phyloP scores from a whole-genome alignment of 257 asterid species.

The Nicotiana benthamiana region DNA sequence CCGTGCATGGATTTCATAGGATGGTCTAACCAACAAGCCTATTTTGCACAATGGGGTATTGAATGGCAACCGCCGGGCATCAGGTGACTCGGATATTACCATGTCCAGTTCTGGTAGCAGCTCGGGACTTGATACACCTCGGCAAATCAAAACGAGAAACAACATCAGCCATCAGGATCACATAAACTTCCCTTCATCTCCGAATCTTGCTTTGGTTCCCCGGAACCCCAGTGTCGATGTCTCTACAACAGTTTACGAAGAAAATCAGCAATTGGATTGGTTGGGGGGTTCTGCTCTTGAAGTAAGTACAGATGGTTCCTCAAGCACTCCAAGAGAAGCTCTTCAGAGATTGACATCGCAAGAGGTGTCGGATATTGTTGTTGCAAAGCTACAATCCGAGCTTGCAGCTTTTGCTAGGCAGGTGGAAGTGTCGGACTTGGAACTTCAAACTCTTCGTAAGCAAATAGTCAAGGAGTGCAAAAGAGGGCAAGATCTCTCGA shows the following conservation, averaged over 20 bases:
- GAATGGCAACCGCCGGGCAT: slow-evolving; percentile 25
- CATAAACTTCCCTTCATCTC: slow-evolving; percentile 21
- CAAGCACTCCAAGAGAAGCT: slow-evolving; percentile 58
- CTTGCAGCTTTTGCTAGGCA: slow-evolving; percentile 60
- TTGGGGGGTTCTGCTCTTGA: slow-evolving; percentile 49
- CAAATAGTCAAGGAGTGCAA: slow-evolving; percentile 87
- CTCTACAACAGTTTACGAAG: slow-evolving; percentile 20
- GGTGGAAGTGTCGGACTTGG: slow-evolving; percentile 80
- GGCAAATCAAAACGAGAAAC: slow-evolving; percentile 34
- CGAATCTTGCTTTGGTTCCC: slow-evolving; percentile 5
- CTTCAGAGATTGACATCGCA: slow-evolving; percentile 27
- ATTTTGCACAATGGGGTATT: neutral
- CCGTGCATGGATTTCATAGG: neutral
- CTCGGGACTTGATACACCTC: slow-evolving; percentile 54
- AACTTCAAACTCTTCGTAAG: slow-evolving; percentile 89
- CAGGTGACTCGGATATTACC: slow-evolving; percentile 88
- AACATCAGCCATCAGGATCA: slow-evolving; percentile 21
- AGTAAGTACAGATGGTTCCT: slow-evolving; percentile 62
- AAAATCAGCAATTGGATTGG: slow-evolving; percentile 50
- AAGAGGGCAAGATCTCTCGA: slow-evolving; percentile 72
- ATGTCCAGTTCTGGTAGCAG: slow-evolving; percentile 72
- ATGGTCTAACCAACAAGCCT: neutral
- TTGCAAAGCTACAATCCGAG: slow-evolving; percentile 64
- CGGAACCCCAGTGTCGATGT: neutral
- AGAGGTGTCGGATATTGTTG: slow-evolving; percentile 36